phyloP scores from a whole-genome alignment of 2,329 filamentous ascomycete genomes.

The Lasiodiplodia citricola region DNA sequence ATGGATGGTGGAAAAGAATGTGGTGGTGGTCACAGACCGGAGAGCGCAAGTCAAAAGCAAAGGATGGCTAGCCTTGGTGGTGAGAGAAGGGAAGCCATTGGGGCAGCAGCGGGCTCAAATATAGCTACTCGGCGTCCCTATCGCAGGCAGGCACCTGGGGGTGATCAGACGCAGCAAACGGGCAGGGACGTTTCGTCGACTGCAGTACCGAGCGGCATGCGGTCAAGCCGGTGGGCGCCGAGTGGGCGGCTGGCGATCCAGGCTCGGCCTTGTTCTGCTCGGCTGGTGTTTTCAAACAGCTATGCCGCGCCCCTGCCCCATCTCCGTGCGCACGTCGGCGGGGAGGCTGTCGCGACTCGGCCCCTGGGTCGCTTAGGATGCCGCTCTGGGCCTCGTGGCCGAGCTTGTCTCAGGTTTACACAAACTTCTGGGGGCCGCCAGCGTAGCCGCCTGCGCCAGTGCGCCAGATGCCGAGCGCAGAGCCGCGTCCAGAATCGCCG shows the following conservation, averaged over 20 bases:
- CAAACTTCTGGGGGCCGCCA: slow-evolving; percentile 12
- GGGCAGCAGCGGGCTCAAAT: slow-evolving; percentile 14
- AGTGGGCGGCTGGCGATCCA: neutral
- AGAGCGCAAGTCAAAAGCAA: slow-evolving; percentile 18
- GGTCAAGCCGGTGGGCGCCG: neutral
- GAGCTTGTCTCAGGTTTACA: slow-evolving; percentile 24
- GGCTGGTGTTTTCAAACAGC: slow-evolving; percentile 25
- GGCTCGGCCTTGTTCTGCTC: slow-evolving; percentile 9
- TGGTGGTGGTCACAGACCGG: slow-evolving; percentile 30
- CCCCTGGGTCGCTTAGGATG: neutral
- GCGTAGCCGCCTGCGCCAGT: slow-evolving; percentile 1
- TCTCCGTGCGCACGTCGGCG: slow-evolving; percentile 25
- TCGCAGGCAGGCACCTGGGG: neutral
- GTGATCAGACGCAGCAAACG: slow-evolving; percentile 1
- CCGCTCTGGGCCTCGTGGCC: neutral
- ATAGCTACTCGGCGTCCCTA: neutral
- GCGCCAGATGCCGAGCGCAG: slow-evolving; percentile 15
- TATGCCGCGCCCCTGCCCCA: slow-evolving; percentile 21
- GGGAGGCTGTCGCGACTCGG: neutral
- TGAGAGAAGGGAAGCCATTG: neutral
- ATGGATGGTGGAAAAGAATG: slow-evolving; percentile 44
- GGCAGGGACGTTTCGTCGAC: slow-evolving; percentile 7
- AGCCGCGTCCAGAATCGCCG: neutral
- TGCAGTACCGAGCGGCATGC: slow-evolving; percentile 6
- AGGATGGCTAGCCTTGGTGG: slow-evolving; percentile 26